phyloP scores from a whole-genome alignment of 306 rosid genomes.

The Prunus armeniaca region DNA sequence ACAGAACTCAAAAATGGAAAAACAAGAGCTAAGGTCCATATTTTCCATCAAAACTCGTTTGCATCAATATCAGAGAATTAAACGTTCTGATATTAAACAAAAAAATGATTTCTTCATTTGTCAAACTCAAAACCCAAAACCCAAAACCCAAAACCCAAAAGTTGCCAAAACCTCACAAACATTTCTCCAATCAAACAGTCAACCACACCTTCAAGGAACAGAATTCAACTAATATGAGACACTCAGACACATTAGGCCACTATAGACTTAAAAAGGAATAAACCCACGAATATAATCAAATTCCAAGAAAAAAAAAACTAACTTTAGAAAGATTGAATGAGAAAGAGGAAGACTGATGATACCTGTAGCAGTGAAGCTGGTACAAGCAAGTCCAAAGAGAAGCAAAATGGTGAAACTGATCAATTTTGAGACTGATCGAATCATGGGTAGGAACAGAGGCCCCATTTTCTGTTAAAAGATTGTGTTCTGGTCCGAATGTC shows the following conservation, averaged over 20 bases:
- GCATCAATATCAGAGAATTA: not conserved
- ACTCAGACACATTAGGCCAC: not conserved
- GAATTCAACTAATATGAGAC: not conserved
- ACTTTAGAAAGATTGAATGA: not conserved
- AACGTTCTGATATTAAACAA: not conserved
- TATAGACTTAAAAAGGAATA: not conserved
- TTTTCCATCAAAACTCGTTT: not conserved
- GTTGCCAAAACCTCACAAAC: constrained; percentile 9
- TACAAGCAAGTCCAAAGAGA: constrained; percentile 31
- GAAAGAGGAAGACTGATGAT: constrained; percentile 6
- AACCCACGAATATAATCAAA: constrained; percentile 21
- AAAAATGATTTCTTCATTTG: constrained; percentile 6
- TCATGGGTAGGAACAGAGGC: constrained; percentile 7
- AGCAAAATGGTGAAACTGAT: constrained; percentile 31
- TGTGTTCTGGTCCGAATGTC: constrained; percentile 12
- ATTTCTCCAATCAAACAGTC: constrained; percentile 1
- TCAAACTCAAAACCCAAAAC: constrained; percentile 17
- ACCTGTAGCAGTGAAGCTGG: constrained; percentile 58
- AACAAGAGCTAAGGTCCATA: not conserved
- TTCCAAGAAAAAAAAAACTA: constrained; percentile 2
- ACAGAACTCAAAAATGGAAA: not conserved
- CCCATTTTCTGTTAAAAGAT: constrained; percentile 24
- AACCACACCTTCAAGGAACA: constrained; percentile 14
- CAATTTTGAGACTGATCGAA: constrained; percentile 17
- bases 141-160: constrained; percentile 6